Evolutionary conservation across 2,329 filamentous ascomycete species (phyloP).

Genomic region (Rosellinia necatrix): DNA sequence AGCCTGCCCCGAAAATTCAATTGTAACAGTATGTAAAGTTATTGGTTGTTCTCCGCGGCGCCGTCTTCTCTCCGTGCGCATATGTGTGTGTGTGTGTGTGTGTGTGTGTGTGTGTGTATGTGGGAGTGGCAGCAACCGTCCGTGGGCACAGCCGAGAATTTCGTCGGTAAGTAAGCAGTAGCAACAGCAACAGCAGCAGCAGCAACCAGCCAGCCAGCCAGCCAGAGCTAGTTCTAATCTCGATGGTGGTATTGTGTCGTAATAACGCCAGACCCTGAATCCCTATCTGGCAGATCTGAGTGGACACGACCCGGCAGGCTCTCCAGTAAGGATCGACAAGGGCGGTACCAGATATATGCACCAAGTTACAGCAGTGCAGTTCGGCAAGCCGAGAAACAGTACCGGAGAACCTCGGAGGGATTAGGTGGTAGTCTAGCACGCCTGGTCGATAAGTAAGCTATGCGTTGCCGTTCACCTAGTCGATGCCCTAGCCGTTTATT

Average conservation of each 20-base stretch:
- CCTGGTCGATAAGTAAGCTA: too few relatives aligned
- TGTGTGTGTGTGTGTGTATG: background rate
- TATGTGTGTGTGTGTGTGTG: background rate
- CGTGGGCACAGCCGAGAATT: slow-evolving; percentile 5
- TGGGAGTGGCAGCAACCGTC: slow-evolving; percentile 1
- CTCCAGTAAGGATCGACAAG: slow-evolving; percentile 22
- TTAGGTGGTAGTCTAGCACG: background rate
- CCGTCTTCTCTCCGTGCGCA: too few relatives aligned
- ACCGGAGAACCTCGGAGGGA: slow-evolving; percentile 12
- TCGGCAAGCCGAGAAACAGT: slow-evolving; percentile 15
- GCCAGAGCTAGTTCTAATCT: background rate
- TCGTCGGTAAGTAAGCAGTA: background rate
- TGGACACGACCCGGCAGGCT: slow-evolving; percentile 15
- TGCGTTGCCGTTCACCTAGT: too few relatives aligned
- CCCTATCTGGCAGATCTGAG: slow-evolving; percentile 15
- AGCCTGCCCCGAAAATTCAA: too few relatives aligned
- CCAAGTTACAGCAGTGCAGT: slow-evolving; percentile 11
- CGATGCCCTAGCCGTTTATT: too few relatives aligned
- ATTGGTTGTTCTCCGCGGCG: too few relatives aligned
- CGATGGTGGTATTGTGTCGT: slow-evolving; percentile 4
- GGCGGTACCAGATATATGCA: slow-evolving; percentile 7
- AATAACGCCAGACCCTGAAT: slow-evolving; percentile 15
- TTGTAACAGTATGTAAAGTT: too few relatives aligned
- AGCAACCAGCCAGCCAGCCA: too few relatives aligned
- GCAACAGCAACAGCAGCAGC: too few relatives aligned